phyloP scores from a whole-genome alignment of 495 filamentous ascomycete genomes.

The Tuber borchii region DNA sequence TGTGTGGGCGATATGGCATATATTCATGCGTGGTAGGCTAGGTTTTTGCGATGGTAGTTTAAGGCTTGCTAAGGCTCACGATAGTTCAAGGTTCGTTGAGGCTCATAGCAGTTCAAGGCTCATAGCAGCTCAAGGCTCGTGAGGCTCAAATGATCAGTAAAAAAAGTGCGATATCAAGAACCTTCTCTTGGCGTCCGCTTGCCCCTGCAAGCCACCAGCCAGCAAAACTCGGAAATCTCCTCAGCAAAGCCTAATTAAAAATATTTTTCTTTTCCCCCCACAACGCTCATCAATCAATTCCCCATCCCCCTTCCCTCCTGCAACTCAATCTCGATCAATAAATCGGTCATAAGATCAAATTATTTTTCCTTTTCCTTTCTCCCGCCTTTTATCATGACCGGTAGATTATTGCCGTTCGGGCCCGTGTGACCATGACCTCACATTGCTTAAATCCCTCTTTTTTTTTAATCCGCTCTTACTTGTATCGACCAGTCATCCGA shows the following conservation, averaged over 20 bases:
- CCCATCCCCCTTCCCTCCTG: background rate
- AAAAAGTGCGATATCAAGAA: background rate
- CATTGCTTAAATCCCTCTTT: background rate
- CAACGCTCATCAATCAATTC: background rate
- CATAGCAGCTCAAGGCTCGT: no score
- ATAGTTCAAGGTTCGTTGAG: no score
- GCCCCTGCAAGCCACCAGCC: background rate
- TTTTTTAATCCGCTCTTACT: background rate
- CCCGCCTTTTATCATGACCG: background rate
- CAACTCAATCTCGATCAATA: background rate
- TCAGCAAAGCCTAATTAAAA: background rate
- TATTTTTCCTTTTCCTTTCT: background rate
- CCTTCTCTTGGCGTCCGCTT: background rate
- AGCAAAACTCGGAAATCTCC: background rate
- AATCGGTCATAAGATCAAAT: background rate
- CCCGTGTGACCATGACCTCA: background rate
- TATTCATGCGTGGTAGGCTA: background rate
- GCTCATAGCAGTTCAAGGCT: no score
- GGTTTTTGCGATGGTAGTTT: no score
- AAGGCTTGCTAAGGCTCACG: background rate
- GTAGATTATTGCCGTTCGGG: background rate
- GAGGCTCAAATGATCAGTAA: background rate
- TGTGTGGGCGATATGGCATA: background rate
- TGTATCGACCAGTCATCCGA: background rate
- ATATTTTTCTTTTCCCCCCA: background rate